phyloP scores from a whole-genome alignment of 768 basidiomycete genomes.

The Leccinum truebloodii region DNA sequence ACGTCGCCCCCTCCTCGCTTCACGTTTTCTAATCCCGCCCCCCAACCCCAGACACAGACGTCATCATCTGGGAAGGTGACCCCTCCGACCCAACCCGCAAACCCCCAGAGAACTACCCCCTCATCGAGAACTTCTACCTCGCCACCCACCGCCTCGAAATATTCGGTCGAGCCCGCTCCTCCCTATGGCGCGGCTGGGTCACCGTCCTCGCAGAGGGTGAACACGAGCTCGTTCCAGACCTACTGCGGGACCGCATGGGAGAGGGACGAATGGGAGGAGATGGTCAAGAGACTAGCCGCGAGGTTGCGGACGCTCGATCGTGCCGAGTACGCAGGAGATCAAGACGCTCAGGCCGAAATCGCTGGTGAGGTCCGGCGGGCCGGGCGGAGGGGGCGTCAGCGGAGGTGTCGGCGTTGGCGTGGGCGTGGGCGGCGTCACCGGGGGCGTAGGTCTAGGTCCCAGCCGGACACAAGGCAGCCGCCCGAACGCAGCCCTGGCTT shows the following conservation, averaged over 20 bases:
- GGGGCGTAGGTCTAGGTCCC: constrained; percentile 16
- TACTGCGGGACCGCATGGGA: constrained; percentile 48
- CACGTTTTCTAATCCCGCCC: not conserved
- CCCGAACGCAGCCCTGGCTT: constrained; percentile 4
- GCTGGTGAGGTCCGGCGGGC: constrained; percentile 49
- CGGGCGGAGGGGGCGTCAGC: constrained; percentile 23
- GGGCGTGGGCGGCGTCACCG: constrained; percentile 18
- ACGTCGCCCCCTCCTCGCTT: constrained; percentile 26
- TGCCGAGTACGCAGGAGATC: constrained; percentile 77
- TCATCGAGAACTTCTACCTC: constrained; percentile 98
- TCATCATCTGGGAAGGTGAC: constrained; percentile 94
- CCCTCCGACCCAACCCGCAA: constrained; percentile 59
- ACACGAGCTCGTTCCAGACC: constrained; percentile 48
- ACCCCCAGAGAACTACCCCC: constrained; percentile 91
- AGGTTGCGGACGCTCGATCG: constrained; percentile 57
- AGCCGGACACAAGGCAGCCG: not conserved
- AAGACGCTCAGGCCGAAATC: constrained; percentile 86
- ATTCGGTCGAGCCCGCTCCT: constrained; percentile 70
- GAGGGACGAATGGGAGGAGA: constrained; percentile 63
- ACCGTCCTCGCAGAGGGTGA: constrained; percentile 73
- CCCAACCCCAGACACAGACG: constrained; percentile 78
- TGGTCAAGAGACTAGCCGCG: constrained; percentile 50
- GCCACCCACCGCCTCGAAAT: constrained; percentile 90
- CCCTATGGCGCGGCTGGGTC: constrained; percentile 87
- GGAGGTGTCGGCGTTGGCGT: constrained; percentile 20